Percentiles rank a stretch among this genome's conserved stretches.
Conservation (phyloP, 2,329 filamentous ascomycete genomes). For the Colletotrichum theobromicola region DNA sequence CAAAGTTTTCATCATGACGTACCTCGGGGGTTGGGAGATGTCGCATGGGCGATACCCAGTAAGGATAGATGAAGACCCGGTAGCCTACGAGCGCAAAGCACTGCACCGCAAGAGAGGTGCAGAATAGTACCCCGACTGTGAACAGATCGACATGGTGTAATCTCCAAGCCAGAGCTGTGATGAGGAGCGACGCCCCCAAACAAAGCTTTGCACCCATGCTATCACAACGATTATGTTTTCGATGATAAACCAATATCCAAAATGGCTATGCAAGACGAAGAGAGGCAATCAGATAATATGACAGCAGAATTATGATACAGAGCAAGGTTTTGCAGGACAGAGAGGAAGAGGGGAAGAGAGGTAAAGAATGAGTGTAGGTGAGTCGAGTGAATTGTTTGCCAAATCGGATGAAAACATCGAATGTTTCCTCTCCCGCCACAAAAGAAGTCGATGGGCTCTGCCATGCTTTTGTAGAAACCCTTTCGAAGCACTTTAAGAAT, state of each 20-base stretch:
- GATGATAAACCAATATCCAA: not conserved
- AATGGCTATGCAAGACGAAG: not conserved
- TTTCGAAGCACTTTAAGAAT: not conserved
- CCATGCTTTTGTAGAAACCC: not conserved
- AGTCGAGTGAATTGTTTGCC: not conserved
- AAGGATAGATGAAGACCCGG: slow-evolving; percentile 42
- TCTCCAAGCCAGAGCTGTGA: not conserved
- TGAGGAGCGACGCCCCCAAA: not conserved
- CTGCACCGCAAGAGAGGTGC: not conserved
- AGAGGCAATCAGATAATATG: not conserved
- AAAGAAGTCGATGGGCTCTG: not conserved
- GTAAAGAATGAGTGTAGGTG: not conserved
- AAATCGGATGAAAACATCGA: not conserved
- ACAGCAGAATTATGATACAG: accelerated
- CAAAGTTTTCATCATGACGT: not conserved
- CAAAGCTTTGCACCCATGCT: not conserved
- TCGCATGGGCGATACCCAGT: not conserved
- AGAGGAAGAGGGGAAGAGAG: not conserved
- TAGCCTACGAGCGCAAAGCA: slow-evolving; percentile 33
- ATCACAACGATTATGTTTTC: not conserved
- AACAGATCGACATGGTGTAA: not conserved
- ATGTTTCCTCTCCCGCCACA: not conserved
- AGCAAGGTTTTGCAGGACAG: not conserved
- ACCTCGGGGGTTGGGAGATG: slow-evolving; percentile 48
- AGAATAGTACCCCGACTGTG: not conserved